Percentiles rank a stretch among this genome's conserved stretches.
Evolutionary conservation across 305 asterid species (phyloP).

Genomic region (Fraxinus sp.): DNA sequence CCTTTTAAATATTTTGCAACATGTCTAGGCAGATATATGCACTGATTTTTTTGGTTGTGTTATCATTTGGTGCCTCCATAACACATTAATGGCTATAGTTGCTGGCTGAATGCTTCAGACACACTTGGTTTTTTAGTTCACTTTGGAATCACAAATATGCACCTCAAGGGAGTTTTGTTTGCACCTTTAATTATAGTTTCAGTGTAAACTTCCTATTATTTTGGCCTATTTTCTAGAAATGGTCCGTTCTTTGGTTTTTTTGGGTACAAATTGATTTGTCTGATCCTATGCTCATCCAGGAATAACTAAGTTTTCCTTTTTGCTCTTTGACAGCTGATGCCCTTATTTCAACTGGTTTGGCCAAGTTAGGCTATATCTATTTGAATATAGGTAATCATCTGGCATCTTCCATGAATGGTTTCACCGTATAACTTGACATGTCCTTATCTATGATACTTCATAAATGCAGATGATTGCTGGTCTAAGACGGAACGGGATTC

Average conservation of each 20-base stretch:
- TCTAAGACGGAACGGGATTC: constrained; percentile 51
- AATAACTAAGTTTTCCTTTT: constrained; percentile 2
- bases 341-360: constrained; percentile 83
- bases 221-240: neutral
- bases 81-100: neutral
- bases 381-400: constrained; percentile 73
- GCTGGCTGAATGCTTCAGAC: neutral
- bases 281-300: neutral
- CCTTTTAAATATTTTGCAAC: neutral
- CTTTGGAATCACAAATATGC: neutral
- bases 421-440: constrained; percentile 2
- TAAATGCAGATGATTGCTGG: constrained; percentile 95
- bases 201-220: neutral
- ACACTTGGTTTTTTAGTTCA: neutral
- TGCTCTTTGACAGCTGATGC: constrained; percentile 76
- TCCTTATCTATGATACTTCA: constrained; percentile 12
- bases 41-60: neutral
- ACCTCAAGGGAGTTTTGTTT: neutral
- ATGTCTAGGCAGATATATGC: neutral
- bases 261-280: neutral
- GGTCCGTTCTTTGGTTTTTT: neutral
- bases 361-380: constrained; percentile 71
- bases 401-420: constrained; percentile 11
- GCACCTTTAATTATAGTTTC: neutral
- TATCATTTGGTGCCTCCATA: neutral